These are phyloP conservation scores for Chlamydomonas sp. DNA, from an alignment of 139 green algal genomes.

Conservation along the genomic window DNA sequence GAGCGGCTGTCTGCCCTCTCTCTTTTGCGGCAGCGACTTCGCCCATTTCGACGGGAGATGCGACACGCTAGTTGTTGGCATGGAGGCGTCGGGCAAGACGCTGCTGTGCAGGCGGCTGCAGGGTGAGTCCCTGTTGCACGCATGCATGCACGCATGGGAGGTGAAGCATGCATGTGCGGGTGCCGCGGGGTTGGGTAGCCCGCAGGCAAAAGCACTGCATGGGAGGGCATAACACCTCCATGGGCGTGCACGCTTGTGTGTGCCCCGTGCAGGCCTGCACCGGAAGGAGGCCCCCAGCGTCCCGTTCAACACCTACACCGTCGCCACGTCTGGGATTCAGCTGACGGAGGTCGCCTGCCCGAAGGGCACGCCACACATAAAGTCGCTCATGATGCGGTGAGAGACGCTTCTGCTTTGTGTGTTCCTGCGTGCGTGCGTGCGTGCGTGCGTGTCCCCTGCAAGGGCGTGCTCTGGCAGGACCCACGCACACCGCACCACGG, in stretches of 20 bases:
- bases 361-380: neutral
- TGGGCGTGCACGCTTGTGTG: neutral
- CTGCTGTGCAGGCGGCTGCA: constrained; percentile 12
- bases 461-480: too few relatives aligned
- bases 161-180: neutral
- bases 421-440: too few relatives aligned
- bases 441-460: too few relatives aligned
- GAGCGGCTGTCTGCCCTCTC: neutral
- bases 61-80: constrained; percentile 8
- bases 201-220: too few relatives aligned
- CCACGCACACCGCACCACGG: too few relatives aligned
- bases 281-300: neutral
- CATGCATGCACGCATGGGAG: neutral
- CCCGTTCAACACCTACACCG: constrained; percentile 5
- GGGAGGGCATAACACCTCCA: too few relatives aligned
- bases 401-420: too few relatives aligned
- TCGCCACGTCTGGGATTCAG: constrained; percentile 9
- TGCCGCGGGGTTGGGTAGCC: neutral
- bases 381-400: too few relatives aligned
- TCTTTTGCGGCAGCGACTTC: neutral
- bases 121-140: neutral
- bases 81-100: constrained; percentile 12
- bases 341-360: constrained; percentile 6
- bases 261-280: neutral
- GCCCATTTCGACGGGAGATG: neutral